Evolutionary conservation across 257 asterid species (phyloP).

Genomic region (Solanum megistacrolobum): DNA sequence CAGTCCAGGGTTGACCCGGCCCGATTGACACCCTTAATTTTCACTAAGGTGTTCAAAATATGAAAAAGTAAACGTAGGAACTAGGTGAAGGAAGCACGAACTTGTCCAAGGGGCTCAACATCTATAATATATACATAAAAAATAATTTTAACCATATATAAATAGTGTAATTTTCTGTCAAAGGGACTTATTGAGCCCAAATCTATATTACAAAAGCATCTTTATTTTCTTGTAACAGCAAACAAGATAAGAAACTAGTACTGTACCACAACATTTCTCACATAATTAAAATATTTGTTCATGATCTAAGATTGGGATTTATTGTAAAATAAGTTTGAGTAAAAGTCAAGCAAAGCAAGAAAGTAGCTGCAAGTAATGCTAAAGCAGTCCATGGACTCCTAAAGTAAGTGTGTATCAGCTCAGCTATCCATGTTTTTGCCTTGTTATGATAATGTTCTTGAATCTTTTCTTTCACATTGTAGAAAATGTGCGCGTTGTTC

Average conservation of each 20-base stretch:
- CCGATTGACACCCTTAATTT: too few relatives aligned
- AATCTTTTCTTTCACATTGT: slow-evolving; percentile 9
- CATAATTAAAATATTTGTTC: not conserved
- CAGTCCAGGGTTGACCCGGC: not conserved
- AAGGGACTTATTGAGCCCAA: not conserved
- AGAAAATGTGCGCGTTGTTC: not conserved
- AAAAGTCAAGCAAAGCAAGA: slow-evolving; percentile 16
- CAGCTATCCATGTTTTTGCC: slow-evolving; percentile 25
- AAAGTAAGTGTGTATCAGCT: slow-evolving; percentile 19
- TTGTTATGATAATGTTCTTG: slow-evolving; percentile 17
- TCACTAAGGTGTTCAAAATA: too few relatives aligned
- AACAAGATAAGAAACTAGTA: not conserved
- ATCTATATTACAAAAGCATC: not conserved
- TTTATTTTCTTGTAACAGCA: not conserved
- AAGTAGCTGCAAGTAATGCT: slow-evolving; percentile 17
- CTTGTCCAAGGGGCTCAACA: not conserved
- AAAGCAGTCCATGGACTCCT: slow-evolving; percentile 29
- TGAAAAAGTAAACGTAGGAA: too few relatives aligned
- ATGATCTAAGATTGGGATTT: not conserved
- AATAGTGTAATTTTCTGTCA: too few relatives aligned
- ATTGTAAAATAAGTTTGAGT: slow-evolving; percentile 8
- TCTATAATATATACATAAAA: not conserved
- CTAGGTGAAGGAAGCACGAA: not conserved
- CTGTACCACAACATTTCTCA: not conserved
- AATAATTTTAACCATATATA: not conserved